Conservation (phyloP, 768 basidiomycete genomes). For the Boletus rubescentipes region DNA sequence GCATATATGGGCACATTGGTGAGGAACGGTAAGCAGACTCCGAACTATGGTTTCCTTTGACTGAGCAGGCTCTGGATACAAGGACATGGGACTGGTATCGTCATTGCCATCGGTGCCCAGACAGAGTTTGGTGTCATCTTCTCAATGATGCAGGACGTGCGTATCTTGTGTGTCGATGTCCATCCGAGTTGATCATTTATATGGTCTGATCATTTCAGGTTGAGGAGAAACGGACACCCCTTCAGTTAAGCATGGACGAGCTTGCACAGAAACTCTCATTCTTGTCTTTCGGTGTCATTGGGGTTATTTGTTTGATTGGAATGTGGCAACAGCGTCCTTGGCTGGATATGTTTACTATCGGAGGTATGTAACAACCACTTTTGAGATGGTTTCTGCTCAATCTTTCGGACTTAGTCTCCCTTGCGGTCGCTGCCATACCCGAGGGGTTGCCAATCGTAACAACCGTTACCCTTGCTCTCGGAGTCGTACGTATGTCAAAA, state of each 20-base stretch:
- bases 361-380: constrained; percentile 55
- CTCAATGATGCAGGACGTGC: constrained; percentile 95
- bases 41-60: not conserved
- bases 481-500: constrained; percentile 91
- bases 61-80: constrained; percentile 1
- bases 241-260: constrained; percentile 95
- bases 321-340: constrained; percentile 82
- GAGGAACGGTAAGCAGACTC: constrained; percentile 61
- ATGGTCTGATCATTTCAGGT: constrained; percentile 34
- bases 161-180: constrained; percentile 13
- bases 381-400: constrained; percentile 3
- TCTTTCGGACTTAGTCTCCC: constrained; percentile 62
- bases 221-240: constrained; percentile 88
- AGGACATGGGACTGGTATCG: constrained; percentile 84
- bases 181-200: not conserved
- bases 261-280: constrained; percentile 89
- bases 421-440: constrained; percentile 97
- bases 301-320: constrained; percentile 89
- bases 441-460: constrained; percentile 97
- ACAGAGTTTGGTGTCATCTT: constrained; percentile 98
- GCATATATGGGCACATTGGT: constrained; percentile 97
- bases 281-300: constrained; percentile 92
- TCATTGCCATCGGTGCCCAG: constrained; percentile 79
- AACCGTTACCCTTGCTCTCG: constrained; percentile 93
- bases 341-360: constrained; percentile 99